Conservation (phyloP, 352 stramenopile genomes). For the Pythium grandisporangium region DNA sequence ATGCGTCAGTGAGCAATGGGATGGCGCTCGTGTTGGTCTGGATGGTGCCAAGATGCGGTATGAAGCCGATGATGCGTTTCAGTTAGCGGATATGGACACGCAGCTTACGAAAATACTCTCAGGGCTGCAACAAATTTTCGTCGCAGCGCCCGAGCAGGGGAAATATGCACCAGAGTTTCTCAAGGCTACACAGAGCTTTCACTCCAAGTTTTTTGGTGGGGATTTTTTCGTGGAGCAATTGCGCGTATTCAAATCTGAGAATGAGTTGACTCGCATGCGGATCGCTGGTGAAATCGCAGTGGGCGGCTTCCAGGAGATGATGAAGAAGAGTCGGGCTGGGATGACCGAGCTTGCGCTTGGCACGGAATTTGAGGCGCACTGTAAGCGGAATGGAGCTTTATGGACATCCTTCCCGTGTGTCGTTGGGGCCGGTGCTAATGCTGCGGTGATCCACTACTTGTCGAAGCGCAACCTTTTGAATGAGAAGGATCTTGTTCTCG, state of each 20-base stretch:
- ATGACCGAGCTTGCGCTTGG: slow-evolving; percentile 71
- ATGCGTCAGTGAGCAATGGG: slow-evolving; percentile 58
- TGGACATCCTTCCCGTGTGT: slow-evolving; percentile 81
- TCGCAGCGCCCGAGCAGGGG: slow-evolving; percentile 48
- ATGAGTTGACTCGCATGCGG: slow-evolving; percentile 67
- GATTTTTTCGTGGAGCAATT: slow-evolving; percentile 71
- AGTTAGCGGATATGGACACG: slow-evolving; percentile 43
- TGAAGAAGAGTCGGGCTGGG: slow-evolving; percentile 42
- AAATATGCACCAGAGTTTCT: slow-evolving; percentile 48
- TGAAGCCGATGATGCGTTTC: slow-evolving; percentile 56
- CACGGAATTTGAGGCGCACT: slow-evolving; percentile 56
- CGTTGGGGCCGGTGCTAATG: slow-evolving; percentile 66
- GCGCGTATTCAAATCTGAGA: slow-evolving; percentile 61
- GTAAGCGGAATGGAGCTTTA: slow-evolving; percentile 64
- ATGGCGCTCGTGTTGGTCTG: slow-evolving; percentile 57
- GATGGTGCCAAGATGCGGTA: slow-evolving; percentile 49
- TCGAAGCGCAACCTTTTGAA: slow-evolving; percentile 54
- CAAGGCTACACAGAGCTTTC: slow-evolving; percentile 42
- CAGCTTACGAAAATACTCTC: slow-evolving; percentile 47
- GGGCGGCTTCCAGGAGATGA: slow-evolving; percentile 70
- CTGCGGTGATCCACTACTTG: slow-evolving; percentile 80
- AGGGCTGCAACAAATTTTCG: slow-evolving; percentile 53
- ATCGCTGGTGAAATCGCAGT: slow-evolving; percentile 57
- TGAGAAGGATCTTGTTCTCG: slow-evolving; percentile 68
- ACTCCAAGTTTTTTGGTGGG: slow-evolving; percentile 64